A percentile compares a stretch with the other conserved stretches of the same genome.
phyloP scores from a whole-genome alignment of 2,329 filamentous ascomycete species.

The Ophiostoma ips region DNA sequence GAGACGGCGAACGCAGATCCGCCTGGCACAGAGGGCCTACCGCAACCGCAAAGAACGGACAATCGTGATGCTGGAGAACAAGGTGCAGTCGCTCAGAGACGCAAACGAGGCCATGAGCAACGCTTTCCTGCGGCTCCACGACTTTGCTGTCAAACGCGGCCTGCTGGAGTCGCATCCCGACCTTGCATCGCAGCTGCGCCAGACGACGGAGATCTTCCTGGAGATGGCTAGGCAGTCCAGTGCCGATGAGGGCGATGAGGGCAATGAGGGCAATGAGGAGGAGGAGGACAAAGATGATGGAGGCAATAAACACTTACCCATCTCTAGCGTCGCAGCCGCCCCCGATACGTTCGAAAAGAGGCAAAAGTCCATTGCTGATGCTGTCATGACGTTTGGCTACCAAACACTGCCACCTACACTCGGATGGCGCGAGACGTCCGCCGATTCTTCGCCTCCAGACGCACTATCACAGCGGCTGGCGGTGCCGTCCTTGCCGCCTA shows the following conservation, averaged over 20 bases:
- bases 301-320: too few relatives aligned
- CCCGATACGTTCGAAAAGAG: background rate
- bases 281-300: slow-evolving; percentile 1
- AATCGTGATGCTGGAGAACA: slow-evolving; percentile 57
- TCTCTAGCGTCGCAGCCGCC: background rate
- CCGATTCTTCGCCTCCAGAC: background rate
- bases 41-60: slow-evolving; percentile 72
- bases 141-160: slow-evolving; percentile 44
- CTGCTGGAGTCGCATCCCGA: slow-evolving; percentile 42
- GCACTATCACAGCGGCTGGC: background rate
- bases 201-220: slow-evolving; percentile 44
- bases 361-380: slow-evolving; percentile 4
- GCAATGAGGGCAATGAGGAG: too few relatives aligned
- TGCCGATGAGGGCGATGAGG: too few relatives aligned
- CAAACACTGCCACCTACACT: background rate
- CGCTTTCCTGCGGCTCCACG: slow-evolving; percentile 53
- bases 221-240: slow-evolving; percentile 34
- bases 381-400: slow-evolving; percentile 7
- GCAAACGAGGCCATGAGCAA: slow-evolving; percentile 62
- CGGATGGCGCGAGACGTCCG: background rate
- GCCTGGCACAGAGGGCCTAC: slow-evolving; percentile 74
- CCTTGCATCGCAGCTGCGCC: slow-evolving; percentile 42
- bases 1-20: slow-evolving; percentile 77
- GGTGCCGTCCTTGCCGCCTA: background rate
- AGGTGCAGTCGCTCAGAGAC: slow-evolving; percentile 54